phyloP scores from a whole-genome alignment of 768 basidiomycete species.

The Phallus indusiatus region DNA sequence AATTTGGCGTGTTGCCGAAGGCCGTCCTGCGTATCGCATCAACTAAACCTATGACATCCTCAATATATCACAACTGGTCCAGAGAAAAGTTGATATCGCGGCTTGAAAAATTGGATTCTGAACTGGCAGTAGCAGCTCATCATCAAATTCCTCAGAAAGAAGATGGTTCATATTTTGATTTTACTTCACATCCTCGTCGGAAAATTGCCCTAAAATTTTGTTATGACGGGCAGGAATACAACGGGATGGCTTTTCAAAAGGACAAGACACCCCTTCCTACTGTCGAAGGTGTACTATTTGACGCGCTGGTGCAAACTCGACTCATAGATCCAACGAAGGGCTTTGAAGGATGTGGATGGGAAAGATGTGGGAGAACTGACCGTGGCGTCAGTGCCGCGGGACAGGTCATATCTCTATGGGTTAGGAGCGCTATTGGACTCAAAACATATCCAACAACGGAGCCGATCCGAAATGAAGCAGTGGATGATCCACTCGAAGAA shows the following conservation, averaged over 20 bases:
- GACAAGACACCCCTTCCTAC: constrained; percentile 70
- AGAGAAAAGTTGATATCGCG: constrained; percentile 64
- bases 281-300: constrained; percentile 81
- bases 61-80: constrained; percentile 45
- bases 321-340: constrained; percentile 69
- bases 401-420: constrained; percentile 88
- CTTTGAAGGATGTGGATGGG: constrained; percentile 82
- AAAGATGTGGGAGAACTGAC: constrained; percentile 90
- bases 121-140: constrained; percentile 12
- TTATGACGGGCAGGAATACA: constrained; percentile 89
- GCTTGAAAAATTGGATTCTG: constrained; percentile 45
- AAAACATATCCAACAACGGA: not conserved
- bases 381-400: constrained; percentile 90
- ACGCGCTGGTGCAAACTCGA: constrained; percentile 65
- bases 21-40: not conserved
- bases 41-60: not conserved
- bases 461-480: not conserved
- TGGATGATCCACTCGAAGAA: not conserved
- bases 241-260: constrained; percentile 78
- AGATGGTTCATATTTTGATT: constrained; percentile 42
- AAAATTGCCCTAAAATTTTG: constrained; percentile 93
- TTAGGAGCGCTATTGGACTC: constrained; percentile 54
- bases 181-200: constrained; percentile 58
- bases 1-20: too few relatives aligned
- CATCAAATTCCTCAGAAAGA: not conserved